Percentiles rank a stretch among this genome's conserved stretches.
phyloP scores from a whole-genome alignment of 1,284 basidiomycete species.

The Heimioporus punctisporus region DNA sequence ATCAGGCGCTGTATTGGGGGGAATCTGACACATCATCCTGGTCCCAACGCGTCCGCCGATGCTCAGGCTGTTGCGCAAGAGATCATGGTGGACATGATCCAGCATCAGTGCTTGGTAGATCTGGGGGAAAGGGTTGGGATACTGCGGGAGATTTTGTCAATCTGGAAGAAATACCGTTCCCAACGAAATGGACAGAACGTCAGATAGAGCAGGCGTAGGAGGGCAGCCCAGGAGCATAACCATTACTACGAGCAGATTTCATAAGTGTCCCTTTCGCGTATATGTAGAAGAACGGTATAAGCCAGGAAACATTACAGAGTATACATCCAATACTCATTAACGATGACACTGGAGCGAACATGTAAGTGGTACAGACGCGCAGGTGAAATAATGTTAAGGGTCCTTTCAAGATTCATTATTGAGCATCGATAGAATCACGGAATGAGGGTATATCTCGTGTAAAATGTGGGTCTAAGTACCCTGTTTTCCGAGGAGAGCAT shows the following conservation, averaged over 20 bases:
- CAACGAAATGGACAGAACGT: not conserved
- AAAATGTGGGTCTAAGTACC: slow-evolving; percentile 34
- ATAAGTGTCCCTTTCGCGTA: no score
- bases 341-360: slow-evolving; percentile 12
- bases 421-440: slow-evolving; percentile 2
- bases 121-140: slow-evolving; percentile 21
- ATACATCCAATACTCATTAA: slow-evolving; percentile 11
- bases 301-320: slow-evolving; percentile 9
- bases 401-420: slow-evolving; percentile 12
- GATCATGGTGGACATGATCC: slow-evolving; percentile 13
- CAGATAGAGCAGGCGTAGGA: not conserved
- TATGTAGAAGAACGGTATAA: slow-evolving; percentile 1
- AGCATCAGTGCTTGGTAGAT: slow-evolving; percentile 15
- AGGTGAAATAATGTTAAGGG: slow-evolving; percentile 25
- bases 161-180: slow-evolving; percentile 27
- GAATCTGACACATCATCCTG: slow-evolving; percentile 17
- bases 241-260: no score
- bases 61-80: slow-evolving; percentile 10
- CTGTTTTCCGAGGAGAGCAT: slow-evolving; percentile 70
- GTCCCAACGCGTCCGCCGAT: slow-evolving; percentile 3
- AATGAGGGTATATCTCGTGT: not conserved
- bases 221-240: no score
- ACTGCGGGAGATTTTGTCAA: slow-evolving; percentile 17
- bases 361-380: slow-evolving; percentile 22
- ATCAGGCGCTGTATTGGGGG: slow-evolving; percentile 13